Conservation (phyloP, 2,329 filamentous ascomycete species). For the Fusarium sp. region DNA sequence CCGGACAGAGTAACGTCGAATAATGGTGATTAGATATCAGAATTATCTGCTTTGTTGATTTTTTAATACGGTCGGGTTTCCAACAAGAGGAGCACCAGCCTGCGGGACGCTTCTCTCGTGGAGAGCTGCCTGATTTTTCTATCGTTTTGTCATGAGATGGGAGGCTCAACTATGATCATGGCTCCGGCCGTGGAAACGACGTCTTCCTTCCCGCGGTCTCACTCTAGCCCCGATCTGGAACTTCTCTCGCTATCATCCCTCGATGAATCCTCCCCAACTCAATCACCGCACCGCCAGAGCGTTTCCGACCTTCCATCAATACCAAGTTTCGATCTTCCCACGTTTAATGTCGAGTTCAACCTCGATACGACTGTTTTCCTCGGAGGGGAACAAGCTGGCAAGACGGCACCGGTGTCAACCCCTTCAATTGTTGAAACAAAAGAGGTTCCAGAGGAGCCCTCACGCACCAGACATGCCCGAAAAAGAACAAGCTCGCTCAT, state of each 20-base stretch:
- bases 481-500: constrained; percentile 58
- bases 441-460: constrained; percentile 30
- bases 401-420: constrained; percentile 19
- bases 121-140: constrained; percentile 25
- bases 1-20: constrained; percentile 43
- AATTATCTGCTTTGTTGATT: constrained; percentile 30
- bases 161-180: constrained; percentile 51
- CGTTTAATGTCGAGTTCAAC: constrained; percentile 61
- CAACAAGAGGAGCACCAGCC: constrained; percentile 29
- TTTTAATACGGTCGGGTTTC: constrained; percentile 37
- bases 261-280: constrained; percentile 37
- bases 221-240: constrained; percentile 47
- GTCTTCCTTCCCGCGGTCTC: constrained; percentile 47
- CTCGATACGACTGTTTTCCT: constrained; percentile 59
- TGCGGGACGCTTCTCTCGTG: constrained; percentile 31
- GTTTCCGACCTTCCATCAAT: constrained; percentile 24
- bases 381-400: constrained; percentile 37
- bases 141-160: constrained; percentile 49
- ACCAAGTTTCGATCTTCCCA: constrained; percentile 59
- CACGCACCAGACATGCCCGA: constrained; percentile 34
- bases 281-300: constrained; percentile 34
- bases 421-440: constrained; percentile 36
- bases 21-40: constrained; percentile 42
- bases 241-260: constrained; percentile 42
- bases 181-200: constrained; percentile 50